Evolutionary conservation across 1,139 yeast genomes (phyloP).

Genomic region (Nematodospora anomalae): DNA sequence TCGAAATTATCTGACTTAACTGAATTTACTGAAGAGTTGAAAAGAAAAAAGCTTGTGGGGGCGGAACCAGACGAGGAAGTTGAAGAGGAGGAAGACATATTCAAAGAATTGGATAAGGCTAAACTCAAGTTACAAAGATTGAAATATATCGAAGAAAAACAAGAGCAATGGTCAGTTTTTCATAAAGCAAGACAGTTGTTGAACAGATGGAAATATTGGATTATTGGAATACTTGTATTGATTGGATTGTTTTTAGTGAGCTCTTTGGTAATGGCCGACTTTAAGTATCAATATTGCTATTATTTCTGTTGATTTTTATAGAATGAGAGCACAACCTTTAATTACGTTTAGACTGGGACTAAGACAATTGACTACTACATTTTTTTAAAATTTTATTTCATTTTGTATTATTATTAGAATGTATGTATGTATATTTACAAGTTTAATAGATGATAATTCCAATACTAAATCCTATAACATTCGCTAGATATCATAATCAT

Average conservation of each 20-base stretch:
- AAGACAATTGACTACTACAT: neutral
- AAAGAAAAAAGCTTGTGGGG: constrained; percentile 7
- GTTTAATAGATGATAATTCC: constrained; percentile 7
- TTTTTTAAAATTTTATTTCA: no score
- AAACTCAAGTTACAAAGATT: constrained; percentile 9
- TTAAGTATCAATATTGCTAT: constrained; percentile 39
- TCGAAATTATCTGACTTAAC: constrained; percentile 3
- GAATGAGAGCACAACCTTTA: constrained; percentile 5
- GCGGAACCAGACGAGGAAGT: neutral
- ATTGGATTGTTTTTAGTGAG: constrained; percentile 15
- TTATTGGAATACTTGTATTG: constrained; percentile 4
- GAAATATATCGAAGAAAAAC: constrained; percentile 7
- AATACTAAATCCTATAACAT: neutral
- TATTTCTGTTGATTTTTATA: constrained; percentile 28
- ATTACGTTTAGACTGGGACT: neutral
- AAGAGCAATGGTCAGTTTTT: constrained; percentile 1
- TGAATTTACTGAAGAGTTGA: neutral
- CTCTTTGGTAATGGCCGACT: constrained; percentile 28
- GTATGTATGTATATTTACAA: constrained; percentile 7
- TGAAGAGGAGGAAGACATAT: constrained; percentile 3
- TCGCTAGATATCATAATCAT: constrained; percentile 78
- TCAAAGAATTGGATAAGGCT: constrained; percentile 10
- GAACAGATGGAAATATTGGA: constrained; percentile 3
- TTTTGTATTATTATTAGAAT: constrained; percentile 7
- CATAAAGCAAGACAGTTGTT: constrained; percentile 1